phyloP scores from a whole-genome alignment of 208 protist genomes.

The Crithidia expoeki region DNA sequence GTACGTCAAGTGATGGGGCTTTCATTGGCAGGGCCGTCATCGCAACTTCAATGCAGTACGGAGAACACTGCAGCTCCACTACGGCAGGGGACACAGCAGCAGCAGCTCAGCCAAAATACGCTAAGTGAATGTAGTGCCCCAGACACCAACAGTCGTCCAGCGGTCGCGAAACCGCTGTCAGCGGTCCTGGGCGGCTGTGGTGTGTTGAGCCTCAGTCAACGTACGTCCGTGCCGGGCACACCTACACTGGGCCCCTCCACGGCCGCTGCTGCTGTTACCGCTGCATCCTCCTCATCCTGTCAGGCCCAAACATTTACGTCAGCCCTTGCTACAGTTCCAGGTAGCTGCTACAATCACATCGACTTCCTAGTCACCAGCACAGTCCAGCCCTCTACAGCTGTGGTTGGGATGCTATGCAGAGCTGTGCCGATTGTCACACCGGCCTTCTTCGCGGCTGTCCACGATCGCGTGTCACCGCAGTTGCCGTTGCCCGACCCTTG shows the following conservation, averaged over 20 bases:
- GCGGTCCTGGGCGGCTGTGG: constrained; percentile 16
- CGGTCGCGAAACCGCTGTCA: background rate
- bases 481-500: constrained; percentile 47
- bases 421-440: constrained; percentile 63
- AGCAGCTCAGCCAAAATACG: constrained; percentile 7
- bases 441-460: constrained; percentile 55
- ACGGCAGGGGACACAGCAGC: background rate
- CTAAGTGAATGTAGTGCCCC: constrained; percentile 9
- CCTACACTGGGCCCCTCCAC: constrained; percentile 7
- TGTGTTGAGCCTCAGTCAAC: constrained; percentile 10
- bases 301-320: background rate
- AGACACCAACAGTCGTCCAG: background rate
- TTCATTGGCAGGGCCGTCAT: background rate
- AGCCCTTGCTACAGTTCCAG: background rate
- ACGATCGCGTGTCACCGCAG: constrained; percentile 45
- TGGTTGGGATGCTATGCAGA: constrained; percentile 67
- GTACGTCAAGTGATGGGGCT: constrained; percentile 26
- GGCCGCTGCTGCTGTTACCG: background rate
- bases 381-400: constrained; percentile 53
- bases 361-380: constrained; percentile 38
- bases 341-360: constrained; percentile 26
- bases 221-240: constrained; percentile 29
- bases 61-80: background rate
- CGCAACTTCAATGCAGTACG: background rate
- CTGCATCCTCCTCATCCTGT: no score